Conservation (phyloP, 2,329 filamentous ascomycete species). For the Fusarium sp. region DNA sequence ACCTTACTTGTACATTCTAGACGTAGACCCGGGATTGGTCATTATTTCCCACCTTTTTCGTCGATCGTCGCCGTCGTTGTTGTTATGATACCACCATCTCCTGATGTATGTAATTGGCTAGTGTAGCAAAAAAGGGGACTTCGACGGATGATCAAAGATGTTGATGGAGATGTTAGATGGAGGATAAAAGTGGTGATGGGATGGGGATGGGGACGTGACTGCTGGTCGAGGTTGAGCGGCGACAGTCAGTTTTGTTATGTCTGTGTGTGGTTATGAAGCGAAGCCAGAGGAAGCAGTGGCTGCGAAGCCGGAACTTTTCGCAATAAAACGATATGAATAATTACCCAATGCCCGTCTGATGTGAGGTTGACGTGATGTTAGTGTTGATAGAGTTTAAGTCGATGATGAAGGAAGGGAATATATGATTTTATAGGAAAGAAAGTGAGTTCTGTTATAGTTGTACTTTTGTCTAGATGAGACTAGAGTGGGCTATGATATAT, state of each 20-base stretch:
- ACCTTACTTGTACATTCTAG: constrained; percentile 51
- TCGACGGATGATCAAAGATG: constrained; percentile 21
- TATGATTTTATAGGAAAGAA: neutral
- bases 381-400: too few relatives aligned
- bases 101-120: constrained; percentile 48
- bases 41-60: constrained; percentile 38
- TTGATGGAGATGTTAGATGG: constrained; percentile 29
- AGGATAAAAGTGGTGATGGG: constrained; percentile 22
- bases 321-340: constrained; percentile 40
- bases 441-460: neutral
- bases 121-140: constrained; percentile 35
- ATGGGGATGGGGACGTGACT: constrained; percentile 30
- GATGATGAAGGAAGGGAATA: neutral
- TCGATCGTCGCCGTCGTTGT: constrained; percentile 40
- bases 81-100: constrained; percentile 49
- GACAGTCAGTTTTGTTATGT: constrained; percentile 29
- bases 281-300: constrained; percentile 31
- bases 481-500: neutral
- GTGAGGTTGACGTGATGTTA: neutral
- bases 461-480: neutral
- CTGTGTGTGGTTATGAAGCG: constrained; percentile 22
- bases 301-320: constrained; percentile 36
- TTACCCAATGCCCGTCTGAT: neutral
- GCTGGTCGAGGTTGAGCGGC: constrained; percentile 40
- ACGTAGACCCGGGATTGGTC: constrained; percentile 48